These are phyloP conservation scores for Elymus sibiricus DNA, from an alignment of 176 grass and related monocot genomes.

Conservation along the genomic window DNA sequence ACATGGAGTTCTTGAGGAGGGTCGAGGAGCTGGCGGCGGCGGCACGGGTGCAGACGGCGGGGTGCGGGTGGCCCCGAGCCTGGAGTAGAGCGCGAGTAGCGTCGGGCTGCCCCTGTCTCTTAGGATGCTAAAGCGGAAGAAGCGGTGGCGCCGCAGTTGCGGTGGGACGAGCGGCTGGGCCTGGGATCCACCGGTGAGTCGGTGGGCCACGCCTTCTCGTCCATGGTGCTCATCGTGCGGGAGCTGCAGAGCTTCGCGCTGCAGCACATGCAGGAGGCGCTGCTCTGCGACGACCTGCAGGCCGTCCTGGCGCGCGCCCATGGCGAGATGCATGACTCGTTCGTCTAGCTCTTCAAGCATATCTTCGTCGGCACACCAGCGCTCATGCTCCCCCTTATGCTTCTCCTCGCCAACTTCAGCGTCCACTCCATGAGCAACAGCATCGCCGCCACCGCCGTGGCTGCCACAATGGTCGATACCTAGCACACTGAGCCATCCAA, in stretches of 20 bases:
- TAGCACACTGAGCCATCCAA: conserved; percentile 8
- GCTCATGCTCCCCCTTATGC: conserved; percentile 86
- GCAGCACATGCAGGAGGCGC: conserved; percentile 50
- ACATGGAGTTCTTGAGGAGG: conserved; percentile 52
- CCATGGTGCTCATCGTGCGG: conserved; percentile 85
- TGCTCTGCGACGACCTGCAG: conserved; percentile 61
- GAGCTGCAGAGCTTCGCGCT: conserved; percentile 87
- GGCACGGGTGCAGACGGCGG: neutral
- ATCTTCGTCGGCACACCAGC: conserved; percentile 82
- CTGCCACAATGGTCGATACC: conserved; percentile 15
- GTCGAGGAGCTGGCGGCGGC: conserved; percentile 54
- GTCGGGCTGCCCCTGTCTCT: conserved; percentile 70
- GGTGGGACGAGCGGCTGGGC: conserved; percentile 48
- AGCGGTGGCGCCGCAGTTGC: conserved; percentile 17
- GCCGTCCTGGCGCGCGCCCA: conserved; percentile 53
- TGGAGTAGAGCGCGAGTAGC: conserved; percentile 48
- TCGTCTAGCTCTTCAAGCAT: conserved; percentile 96
- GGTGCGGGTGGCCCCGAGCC: conserved; percentile 35
- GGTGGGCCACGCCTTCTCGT: conserved; percentile 77
- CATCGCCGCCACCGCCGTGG: neutral
- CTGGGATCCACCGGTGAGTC: conserved; percentile 44
- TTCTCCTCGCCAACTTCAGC: conserved; percentile 96
- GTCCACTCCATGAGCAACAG: conserved; percentile 75
- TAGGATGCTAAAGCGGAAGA: conserved; percentile 84
- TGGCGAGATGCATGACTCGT: conserved; percentile 79